Evolutionary conservation across 2,329 filamentous ascomycete genomes (phyloP).

Genomic region (Exophiala lecanii-corni): DNA sequence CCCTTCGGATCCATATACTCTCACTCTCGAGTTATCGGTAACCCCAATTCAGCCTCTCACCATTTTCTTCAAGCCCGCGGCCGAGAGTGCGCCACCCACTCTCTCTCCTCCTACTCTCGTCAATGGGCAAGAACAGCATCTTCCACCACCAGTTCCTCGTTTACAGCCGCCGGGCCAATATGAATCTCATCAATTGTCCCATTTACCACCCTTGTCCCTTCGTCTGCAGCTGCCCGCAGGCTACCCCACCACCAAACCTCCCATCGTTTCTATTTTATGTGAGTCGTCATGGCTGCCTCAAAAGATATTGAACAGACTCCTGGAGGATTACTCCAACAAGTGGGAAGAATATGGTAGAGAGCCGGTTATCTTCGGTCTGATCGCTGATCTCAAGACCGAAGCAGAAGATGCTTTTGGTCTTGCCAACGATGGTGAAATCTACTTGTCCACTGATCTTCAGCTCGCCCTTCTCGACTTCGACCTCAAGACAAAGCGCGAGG

Average conservation of each 20-base stretch:
- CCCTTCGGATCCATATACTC: conserved; percentile 42
- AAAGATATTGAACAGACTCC: conserved; percentile 41
- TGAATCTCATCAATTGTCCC: conserved; percentile 41
- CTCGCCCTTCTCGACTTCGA: conserved; percentile 74
- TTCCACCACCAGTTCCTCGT: conserved; percentile 10
- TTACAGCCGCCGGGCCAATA: conserved; percentile 6
- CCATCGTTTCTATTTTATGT: conserved; percentile 46
- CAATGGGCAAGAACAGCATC: conserved; percentile 30
- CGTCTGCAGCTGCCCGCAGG: conserved; percentile 49
- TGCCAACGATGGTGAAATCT: conserved; percentile 34
- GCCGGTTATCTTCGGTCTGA: conserved; percentile 55
- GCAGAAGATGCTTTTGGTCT: conserved; percentile 54
- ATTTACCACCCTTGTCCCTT: conserved; percentile 54
- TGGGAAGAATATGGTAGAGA: conserved; percentile 59
- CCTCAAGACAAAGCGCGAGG: conserved; percentile 64
- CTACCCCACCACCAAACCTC: conserved; percentile 53
- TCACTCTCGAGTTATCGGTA: conserved; percentile 53
- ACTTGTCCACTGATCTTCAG: conserved; percentile 51
- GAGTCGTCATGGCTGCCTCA: conserved; percentile 51
- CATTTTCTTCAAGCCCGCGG: conserved; percentile 38
- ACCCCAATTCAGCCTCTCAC: conserved; percentile 50
- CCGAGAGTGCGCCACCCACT: conserved; percentile 32
- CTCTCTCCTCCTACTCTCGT: conserved; percentile 40
- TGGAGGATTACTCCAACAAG: conserved; percentile 44
- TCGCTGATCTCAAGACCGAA: conserved; percentile 56